phyloP scores from a whole-genome alignment of 2,329 filamentous ascomycete genomes.

The Chaetomiaceae sp. region DNA sequence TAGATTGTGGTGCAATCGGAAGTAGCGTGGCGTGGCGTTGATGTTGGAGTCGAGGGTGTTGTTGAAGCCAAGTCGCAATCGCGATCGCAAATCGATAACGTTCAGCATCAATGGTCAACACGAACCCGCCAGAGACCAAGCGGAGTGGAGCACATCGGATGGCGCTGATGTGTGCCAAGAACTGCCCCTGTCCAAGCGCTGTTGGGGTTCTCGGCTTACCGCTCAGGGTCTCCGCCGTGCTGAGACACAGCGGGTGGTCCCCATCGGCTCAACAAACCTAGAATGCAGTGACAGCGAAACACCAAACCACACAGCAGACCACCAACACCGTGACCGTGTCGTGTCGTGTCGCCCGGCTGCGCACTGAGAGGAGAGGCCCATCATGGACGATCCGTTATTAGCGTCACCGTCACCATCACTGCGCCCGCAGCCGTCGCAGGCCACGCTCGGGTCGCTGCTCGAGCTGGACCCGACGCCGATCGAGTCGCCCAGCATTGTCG shows the following conservation, averaged over 20 bases:
- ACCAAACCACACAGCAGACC: not conserved
- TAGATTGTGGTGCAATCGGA: too few species aligned
- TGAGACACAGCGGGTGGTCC: not conserved
- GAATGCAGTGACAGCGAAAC: conserved; percentile 15
- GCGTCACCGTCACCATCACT: too few species aligned
- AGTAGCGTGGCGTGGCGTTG: not conserved
- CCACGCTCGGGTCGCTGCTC: conserved; percentile 61
- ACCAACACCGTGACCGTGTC: not conserved
- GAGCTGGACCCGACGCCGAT: conserved; percentile 82
- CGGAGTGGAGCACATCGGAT: too few species aligned
- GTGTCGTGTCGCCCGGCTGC: too few species aligned
- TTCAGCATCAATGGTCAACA: too few species aligned
- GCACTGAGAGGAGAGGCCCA: not conserved
- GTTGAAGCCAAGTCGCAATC: too few species aligned
- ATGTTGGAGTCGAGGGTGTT: too few species aligned
- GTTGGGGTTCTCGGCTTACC: conserved; percentile 1
- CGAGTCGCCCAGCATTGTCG: conserved; percentile 45
- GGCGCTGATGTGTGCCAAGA: conserved; percentile 16
- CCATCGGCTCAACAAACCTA: conserved; percentile 2
- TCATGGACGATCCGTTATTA: conserved; percentile 31
- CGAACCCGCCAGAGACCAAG: too few species aligned
- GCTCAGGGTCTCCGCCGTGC: conserved; percentile 1
- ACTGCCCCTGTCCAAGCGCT: not conserved
- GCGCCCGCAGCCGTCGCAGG: conserved; percentile 41
- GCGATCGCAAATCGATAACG: too few species aligned